A percentile compares a stretch with the other conserved stretches of the same genome.
These are phyloP conservation scores for Aspergillus ostianus DNA, from an alignment of 495 filamentous ascomycete genomes.

Conservation along the genomic window DNA sequence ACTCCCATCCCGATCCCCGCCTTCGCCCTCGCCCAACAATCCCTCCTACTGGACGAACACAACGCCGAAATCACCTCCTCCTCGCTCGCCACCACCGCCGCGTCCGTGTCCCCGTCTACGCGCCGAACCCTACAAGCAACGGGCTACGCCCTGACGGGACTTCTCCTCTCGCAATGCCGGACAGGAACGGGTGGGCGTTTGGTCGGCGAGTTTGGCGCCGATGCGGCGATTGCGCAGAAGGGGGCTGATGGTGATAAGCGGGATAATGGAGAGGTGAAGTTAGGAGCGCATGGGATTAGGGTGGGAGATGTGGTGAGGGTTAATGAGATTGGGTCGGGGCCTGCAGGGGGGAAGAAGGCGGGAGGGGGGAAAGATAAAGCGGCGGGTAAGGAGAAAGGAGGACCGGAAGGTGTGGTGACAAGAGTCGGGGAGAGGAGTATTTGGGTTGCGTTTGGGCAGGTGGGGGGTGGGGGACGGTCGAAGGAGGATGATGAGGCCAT, in stretches of 20 bases:
- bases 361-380: conserved; percentile 62
- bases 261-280: conserved; percentile 28
- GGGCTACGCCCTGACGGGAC: conserved; percentile 82
- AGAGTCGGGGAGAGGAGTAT: conserved; percentile 58
- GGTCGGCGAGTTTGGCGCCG: conserved; percentile 75
- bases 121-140: conserved; percentile 77
- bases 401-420: conserved; percentile 76
- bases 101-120: conserved; percentile 66
- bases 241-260: conserved; percentile 36
- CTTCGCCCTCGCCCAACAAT: conserved; percentile 78
- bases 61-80: conserved; percentile 58
- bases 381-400: conserved; percentile 68
- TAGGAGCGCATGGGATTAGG: conserved; percentile 81
- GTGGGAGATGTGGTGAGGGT: conserved; percentile 86
- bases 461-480: conserved; percentile 44
- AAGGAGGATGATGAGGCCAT: conserved; percentile 58
- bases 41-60: conserved; percentile 75
- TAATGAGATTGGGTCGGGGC: conserved; percentile 56
- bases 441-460: conserved; percentile 69
- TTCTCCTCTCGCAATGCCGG: conserved; percentile 72
- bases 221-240: conserved; percentile 58
- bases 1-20: conserved; percentile 60
- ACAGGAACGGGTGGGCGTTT: conserved; percentile 89
- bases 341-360: conserved; percentile 58
- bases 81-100: conserved; percentile 61